Conservation (phyloP, 2,329 filamentous ascomycete genomes). For the Leptographium radiaticola region DNA sequence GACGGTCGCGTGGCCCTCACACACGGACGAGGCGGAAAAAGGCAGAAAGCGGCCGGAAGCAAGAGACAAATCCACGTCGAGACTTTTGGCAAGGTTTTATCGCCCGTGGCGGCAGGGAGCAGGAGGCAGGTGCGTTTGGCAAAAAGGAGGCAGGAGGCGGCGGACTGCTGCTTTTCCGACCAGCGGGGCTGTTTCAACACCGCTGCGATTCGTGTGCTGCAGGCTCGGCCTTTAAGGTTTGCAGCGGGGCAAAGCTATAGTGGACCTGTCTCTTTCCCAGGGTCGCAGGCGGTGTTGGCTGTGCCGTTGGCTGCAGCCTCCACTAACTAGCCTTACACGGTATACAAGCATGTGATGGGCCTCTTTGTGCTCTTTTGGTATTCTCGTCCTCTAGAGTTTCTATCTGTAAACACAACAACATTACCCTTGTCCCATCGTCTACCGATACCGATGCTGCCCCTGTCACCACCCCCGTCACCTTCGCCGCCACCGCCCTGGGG, state of each 20-base stretch:
- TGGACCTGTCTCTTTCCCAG: not conserved
- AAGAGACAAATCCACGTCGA: not conserved
- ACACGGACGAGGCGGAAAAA: not conserved
- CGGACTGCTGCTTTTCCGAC: not conserved
- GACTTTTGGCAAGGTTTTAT: not conserved
- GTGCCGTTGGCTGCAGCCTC: not conserved
- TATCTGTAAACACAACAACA: not conserved
- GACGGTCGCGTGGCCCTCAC: not conserved
- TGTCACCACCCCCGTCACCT: no score
- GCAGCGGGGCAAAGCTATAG: constrained; percentile 3
- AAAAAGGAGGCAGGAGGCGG: not conserved
- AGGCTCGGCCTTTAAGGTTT: not conserved
- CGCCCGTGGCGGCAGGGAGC: not conserved
- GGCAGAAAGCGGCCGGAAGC: not conserved
- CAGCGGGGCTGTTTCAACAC: constrained; percentile 10
- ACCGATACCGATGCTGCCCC: no score
- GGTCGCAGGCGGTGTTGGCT: not conserved
- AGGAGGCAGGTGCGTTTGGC: not conserved
- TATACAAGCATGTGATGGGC: not conserved
- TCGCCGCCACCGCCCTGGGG: not conserved
- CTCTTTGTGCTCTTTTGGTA: no score
- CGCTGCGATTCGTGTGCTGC: not conserved
- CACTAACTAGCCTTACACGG: not conserved
- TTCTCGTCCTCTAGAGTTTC: no score
- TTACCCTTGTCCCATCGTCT: no score